Percentiles rank a stretch among this genome's conserved stretches.
These are phyloP conservation scores for Coniochaeta ligniaria DNA, from an alignment of 2,329 filamentous ascomycete species.

Conservation along the genomic window DNA sequence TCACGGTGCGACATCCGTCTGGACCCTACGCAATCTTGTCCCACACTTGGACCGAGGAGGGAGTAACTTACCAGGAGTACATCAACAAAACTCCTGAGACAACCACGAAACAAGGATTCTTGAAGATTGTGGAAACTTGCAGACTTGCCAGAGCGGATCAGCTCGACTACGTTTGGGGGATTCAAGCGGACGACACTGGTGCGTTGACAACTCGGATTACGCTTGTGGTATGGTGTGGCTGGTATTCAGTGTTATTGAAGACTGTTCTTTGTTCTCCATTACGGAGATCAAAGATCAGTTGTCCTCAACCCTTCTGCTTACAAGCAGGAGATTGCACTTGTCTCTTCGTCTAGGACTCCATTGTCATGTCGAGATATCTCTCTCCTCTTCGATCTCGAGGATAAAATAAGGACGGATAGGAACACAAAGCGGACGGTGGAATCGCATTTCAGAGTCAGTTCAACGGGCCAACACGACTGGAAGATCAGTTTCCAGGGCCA, in stretches of 20 bases:
- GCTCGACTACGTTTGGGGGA: not conserved
- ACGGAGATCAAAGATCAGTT: not conserved
- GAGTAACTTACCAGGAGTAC: not conserved
- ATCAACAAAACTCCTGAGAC: not conserved
- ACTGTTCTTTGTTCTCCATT: not conserved
- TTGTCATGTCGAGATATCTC: not conserved
- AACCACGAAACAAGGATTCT: not conserved
- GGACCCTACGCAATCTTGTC: constrained; percentile 5
- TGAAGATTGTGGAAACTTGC: not conserved
- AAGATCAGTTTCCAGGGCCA: too few relatives aligned
- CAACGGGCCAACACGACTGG: too few relatives aligned
- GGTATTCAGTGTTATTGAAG: not conserved
- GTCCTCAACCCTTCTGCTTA: not conserved
- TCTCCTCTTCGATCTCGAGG: not conserved
- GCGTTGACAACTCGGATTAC: not conserved
- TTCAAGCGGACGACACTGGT: not conserved
- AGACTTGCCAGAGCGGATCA: not conserved
- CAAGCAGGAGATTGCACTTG: not conserved
- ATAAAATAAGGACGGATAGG: not conserved
- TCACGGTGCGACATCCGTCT: not conserved
- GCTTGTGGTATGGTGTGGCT: not conserved
- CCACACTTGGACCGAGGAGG: constrained; percentile 5
- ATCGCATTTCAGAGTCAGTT: not conserved
- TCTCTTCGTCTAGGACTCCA: not conserved
- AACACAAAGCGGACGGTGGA: not conserved